A percentile compares a stretch with the other conserved stretches of the same genome.
These are phyloP conservation scores for Eucalyptus tenuipes DNA, from an alignment of 345 rosid species.

Conservation along the genomic window DNA sequence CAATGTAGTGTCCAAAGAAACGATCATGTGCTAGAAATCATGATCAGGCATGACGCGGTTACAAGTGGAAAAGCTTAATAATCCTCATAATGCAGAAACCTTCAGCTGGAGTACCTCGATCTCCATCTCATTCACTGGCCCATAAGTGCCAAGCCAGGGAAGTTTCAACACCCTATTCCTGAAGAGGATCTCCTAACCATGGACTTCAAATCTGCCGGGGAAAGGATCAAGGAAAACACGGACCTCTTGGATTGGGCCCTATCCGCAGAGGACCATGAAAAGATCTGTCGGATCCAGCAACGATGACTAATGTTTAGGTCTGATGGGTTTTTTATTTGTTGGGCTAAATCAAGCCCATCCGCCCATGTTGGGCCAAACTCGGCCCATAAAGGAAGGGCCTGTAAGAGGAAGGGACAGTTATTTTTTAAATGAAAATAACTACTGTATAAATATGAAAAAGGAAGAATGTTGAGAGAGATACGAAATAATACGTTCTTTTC, in stretches of 20 bases:
- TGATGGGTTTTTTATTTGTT: no score
- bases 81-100: neutral
- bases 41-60: neutral
- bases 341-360: rapidly evolving
- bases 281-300: neutral
- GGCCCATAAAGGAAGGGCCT: no score
- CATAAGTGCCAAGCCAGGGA: neutral
- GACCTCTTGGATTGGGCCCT: neutral
- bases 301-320: neutral
- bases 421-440: no score
- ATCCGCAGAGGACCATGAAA: neutral
- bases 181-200: neutral
- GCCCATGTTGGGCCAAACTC: rapidly evolving
- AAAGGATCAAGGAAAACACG: neutral
- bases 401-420: no score
- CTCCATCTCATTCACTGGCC: conserved; percentile 1
- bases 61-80: neutral
- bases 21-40: neutral
- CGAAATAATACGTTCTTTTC: no score
- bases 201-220: conserved; percentile 1
- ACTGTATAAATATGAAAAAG: no score
- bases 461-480: no score
- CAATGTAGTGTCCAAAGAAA: neutral
- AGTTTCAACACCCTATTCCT: neutral
- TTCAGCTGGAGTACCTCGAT: neutral